A percentile compares a stretch with the other conserved stretches of the same genome.
Conservation (phyloP, 441 rosid species). For the Erodium trifolium region DNA sequence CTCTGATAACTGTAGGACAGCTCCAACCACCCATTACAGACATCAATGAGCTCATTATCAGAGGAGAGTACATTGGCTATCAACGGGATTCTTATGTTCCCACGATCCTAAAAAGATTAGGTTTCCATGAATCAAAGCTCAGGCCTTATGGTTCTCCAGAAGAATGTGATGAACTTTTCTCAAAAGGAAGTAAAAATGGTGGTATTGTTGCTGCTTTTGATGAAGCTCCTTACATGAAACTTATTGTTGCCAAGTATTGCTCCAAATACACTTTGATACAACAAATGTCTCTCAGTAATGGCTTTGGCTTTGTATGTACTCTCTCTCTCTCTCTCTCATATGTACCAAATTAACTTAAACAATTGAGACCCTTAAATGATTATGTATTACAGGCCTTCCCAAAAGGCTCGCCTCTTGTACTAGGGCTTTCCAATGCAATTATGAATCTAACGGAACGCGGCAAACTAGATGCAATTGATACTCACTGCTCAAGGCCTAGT, state of each 20-base stretch:
- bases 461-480: slow-evolving; percentile 31
- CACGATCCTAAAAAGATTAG: slow-evolving; percentile 27
- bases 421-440: slow-evolving; percentile 56
- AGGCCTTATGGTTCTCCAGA: slow-evolving; percentile 23
- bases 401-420: slow-evolving; percentile 45
- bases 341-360: background rate
- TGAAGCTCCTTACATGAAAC: slow-evolving; percentile 35
- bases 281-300: slow-evolving; percentile 30
- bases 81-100: slow-evolving; percentile 33
- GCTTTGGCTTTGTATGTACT: slow-evolving; percentile 59
- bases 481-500: slow-evolving; percentile 26
- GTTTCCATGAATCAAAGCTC: slow-evolving; percentile 34
- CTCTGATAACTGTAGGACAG: slow-evolving; percentile 41
- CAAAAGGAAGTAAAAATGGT: slow-evolving; percentile 37
- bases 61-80: slow-evolving; percentile 44
- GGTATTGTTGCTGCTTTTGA: slow-evolving; percentile 59
- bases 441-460: slow-evolving; percentile 45
- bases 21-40: slow-evolving; percentile 25
- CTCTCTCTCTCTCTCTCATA: background rate
- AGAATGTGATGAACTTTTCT: slow-evolving; percentile 32
- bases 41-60: background rate
- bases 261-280: slow-evolving; percentile 39
- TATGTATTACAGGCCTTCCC: slow-evolving; percentile 37
- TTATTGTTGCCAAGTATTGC: slow-evolving; percentile 37
- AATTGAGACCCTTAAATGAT: background rate